phyloP scores from a whole-genome alignment of 2,329 filamentous ascomycete genomes.

The Herpotrichia juniperi region DNA sequence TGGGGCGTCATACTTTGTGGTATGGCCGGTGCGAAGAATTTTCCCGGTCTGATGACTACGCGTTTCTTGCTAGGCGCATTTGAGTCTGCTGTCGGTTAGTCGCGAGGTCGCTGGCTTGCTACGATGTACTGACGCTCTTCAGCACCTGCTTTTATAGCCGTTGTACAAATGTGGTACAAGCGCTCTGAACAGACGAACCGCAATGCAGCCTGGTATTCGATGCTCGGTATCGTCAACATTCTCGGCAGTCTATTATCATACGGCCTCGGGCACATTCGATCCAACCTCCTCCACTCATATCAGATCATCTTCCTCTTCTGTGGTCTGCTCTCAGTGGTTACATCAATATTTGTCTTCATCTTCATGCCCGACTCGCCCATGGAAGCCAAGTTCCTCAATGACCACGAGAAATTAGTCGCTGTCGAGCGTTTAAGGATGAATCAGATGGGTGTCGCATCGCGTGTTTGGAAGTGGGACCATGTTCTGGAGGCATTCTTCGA shows the following conservation, averaged over 20 bases:
- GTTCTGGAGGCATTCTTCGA: slow-evolving; percentile 62
- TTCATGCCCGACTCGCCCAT: slow-evolving; percentile 70
- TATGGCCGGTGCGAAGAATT: slow-evolving; percentile 67
- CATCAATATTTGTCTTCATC: slow-evolving; percentile 55
- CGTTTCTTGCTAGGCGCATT: slow-evolving; percentile 72
- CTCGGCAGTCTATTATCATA: slow-evolving; percentile 62
- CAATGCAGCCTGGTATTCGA: slow-evolving; percentile 65
- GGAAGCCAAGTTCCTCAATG: slow-evolving; percentile 62
- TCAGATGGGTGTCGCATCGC: slow-evolving; percentile 49
- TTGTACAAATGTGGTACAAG: slow-evolving; percentile 68
- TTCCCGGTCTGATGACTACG: slow-evolving; percentile 64
- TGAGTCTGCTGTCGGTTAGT: slow-evolving; percentile 60
- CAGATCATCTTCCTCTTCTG: slow-evolving; percentile 47
- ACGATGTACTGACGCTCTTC: slow-evolving; percentile 39
- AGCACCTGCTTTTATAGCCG: slow-evolving; percentile 49
- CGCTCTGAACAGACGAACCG: slow-evolving; percentile 64
- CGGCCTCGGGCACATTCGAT: slow-evolving; percentile 64
- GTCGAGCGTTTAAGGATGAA: slow-evolving; percentile 59
- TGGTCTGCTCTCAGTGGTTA: slow-evolving; percentile 56
- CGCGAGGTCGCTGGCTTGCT: slow-evolving; percentile 36
- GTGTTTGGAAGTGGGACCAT: slow-evolving; percentile 59
- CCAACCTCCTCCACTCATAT: slow-evolving; percentile 45
- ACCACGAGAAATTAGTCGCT: slow-evolving; percentile 63
- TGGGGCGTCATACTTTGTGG: slow-evolving; percentile 65
- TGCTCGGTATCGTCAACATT: slow-evolving; percentile 66